Conservation (phyloP, 1,139 yeast genomes). For the Hansenula lynferdii region DNA sequence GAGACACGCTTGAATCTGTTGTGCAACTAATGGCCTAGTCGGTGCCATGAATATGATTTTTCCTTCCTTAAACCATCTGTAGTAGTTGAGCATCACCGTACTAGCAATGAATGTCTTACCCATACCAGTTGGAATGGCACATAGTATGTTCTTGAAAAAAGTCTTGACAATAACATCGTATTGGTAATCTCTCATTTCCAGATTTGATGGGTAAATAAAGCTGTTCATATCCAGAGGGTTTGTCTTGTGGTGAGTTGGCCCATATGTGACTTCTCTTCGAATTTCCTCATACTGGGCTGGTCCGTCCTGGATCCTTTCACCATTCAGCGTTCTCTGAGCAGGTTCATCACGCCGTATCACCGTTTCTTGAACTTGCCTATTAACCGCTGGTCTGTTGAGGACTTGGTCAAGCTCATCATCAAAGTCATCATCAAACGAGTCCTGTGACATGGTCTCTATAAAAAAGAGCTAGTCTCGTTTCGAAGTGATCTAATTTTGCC, state of each 20-base stretch:
- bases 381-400: slow-evolving; percentile 24
- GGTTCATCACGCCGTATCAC: slow-evolving; percentile 24
- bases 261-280: slow-evolving; percentile 25
- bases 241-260: slow-evolving; percentile 47
- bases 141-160: slow-evolving; percentile 67
- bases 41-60: slow-evolving; percentile 96
- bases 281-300: slow-evolving; percentile 30
- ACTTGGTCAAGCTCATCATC: slow-evolving; percentile 28
- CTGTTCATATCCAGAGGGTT: slow-evolving; percentile 36
- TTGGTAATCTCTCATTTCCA: slow-evolving; percentile 84
- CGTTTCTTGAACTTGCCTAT: slow-evolving; percentile 27
- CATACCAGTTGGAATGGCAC: slow-evolving; percentile 95
- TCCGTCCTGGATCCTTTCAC: slow-evolving; percentile 25
- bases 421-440: slow-evolving; percentile 22
- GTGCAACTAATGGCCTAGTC: slow-evolving; percentile 95
- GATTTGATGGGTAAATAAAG: slow-evolving; percentile 82
- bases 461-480: too few species aligned
- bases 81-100: slow-evolving; percentile 86
- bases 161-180: slow-evolving; percentile 71
- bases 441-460: slow-evolving; percentile 11
- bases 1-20: slow-evolving; percentile 91
- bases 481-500: background rate
- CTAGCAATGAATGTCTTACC: slow-evolving; percentile 97
- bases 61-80: slow-evolving; percentile 71
- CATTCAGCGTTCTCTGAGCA: slow-evolving; percentile 31